phyloP scores from a whole-genome alignment of 2,329 filamentous ascomycete genomes.

The Fusarium sp. region DNA sequence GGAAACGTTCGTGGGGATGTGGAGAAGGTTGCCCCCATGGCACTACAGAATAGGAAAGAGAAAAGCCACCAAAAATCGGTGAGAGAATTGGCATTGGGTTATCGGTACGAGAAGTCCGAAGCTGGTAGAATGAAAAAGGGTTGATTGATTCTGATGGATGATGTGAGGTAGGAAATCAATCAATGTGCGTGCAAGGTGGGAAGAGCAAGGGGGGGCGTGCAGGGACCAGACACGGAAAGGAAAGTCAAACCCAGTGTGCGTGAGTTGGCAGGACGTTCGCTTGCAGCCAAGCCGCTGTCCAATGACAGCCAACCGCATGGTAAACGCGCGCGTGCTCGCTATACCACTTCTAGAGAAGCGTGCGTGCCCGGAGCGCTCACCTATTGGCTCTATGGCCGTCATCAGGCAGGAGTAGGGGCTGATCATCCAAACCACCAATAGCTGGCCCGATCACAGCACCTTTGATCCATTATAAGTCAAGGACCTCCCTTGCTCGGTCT shows the following conservation, averaged over 20 bases:
- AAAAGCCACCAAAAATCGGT: constrained; percentile 8
- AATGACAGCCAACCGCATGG: constrained; percentile 43
- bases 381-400: constrained; percentile 42
- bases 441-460: no score
- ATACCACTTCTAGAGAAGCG: constrained; percentile 33
- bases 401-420: constrained; percentile 18
- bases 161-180: constrained; percentile 22
- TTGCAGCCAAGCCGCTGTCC: constrained; percentile 49
- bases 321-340: constrained; percentile 50
- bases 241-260: constrained; percentile 12
- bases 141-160: constrained; percentile 24
- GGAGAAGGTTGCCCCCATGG: not conserved
- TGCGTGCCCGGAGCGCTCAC: constrained; percentile 40
- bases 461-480: constrained; percentile 2
- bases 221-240: constrained; percentile 8
- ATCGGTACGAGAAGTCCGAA: constrained; percentile 20
- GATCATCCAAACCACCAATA: constrained; percentile 37
- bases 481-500: constrained; percentile 21
- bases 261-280: constrained; percentile 51
- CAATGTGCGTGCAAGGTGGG: not conserved
- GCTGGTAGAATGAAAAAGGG: constrained; percentile 10
- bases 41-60: constrained; percentile 12
- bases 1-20: not conserved
- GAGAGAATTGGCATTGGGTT: constrained; percentile 17
- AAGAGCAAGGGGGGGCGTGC: constrained; percentile 17